Percentiles rank a stretch among this genome's conserved stretches.
These are phyloP conservation scores for Euphorbia neoarborescens DNA, from an alignment of 441 rosid species.

Conservation along the genomic window DNA sequence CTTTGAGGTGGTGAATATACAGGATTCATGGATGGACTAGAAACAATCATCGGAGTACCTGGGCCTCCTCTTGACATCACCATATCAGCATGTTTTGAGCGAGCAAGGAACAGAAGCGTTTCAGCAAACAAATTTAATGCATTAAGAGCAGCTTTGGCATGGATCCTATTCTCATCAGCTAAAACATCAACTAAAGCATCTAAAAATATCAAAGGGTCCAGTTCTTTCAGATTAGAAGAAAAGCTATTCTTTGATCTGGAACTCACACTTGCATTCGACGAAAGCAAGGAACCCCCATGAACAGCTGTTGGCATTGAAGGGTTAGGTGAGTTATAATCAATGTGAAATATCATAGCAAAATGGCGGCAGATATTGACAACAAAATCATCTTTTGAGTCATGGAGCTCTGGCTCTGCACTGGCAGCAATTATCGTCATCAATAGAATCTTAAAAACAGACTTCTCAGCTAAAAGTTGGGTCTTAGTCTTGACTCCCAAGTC, in stretches of 20 bases:
- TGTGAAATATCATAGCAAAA: constrained; percentile 87
- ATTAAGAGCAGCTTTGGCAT: constrained; percentile 81
- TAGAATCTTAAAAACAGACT: constrained; percentile 87
- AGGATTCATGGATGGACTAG: constrained; percentile 98
- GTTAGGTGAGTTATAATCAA: constrained; percentile 46
- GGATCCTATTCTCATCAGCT: constrained; percentile 78
- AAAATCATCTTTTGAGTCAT: constrained; percentile 70
- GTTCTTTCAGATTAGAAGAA: constrained; percentile 61
- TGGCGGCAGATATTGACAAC: constrained; percentile 75
- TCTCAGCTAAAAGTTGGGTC: constrained; percentile 96
- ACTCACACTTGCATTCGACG: constrained; percentile 39
- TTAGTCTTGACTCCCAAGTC: constrained; percentile 96
- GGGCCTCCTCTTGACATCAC: constrained; percentile 79
- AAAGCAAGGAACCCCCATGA: constrained; percentile 43
- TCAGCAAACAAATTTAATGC: constrained; percentile 85
- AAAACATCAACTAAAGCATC: constrained; percentile 95
- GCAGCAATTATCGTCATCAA: constrained; percentile 77
- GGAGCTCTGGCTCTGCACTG: constrained; percentile 73
- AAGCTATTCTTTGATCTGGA: constrained; percentile 54
- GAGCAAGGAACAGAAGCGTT: constrained; percentile 82
- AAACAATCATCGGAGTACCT: constrained; percentile 84
- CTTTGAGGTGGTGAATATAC: constrained; percentile 93
- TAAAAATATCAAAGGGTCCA: constrained; percentile 81
- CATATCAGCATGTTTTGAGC: constrained; percentile 70
- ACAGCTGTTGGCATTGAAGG: constrained; percentile 42